phyloP scores from a whole-genome alignment of 1,284 basidiomycete species.

The Apiotrichum akiyoshidainum region DNA sequence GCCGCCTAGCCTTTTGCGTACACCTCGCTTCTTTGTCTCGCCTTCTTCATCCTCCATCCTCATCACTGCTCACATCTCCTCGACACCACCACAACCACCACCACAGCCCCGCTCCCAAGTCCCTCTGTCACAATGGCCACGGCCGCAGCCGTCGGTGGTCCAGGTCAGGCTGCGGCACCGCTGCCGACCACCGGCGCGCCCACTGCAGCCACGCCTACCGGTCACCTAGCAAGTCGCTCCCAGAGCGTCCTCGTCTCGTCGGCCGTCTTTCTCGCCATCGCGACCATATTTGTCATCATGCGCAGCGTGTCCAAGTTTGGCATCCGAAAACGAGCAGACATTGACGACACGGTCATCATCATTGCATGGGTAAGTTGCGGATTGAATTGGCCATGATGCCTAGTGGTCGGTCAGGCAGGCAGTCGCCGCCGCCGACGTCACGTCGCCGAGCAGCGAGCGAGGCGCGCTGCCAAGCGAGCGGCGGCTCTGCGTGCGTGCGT shows the following conservation, averaged over 20 bases:
- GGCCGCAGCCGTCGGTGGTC: too few species aligned
- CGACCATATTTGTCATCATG: constrained; percentile 39
- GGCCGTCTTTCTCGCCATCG: constrained; percentile 36
- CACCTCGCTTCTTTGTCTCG: too few species aligned
- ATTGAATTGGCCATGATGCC: not conserved
- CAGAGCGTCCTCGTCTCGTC: constrained; percentile 38
- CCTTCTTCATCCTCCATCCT: too few species aligned
- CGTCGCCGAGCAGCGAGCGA: not conserved
- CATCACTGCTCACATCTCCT: too few species aligned
- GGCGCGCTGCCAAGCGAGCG: too few species aligned
- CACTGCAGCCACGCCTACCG: not conserved
- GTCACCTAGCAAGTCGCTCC: constrained; percentile 20
- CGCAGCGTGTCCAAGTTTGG: constrained; percentile 45
- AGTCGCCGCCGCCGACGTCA: constrained; percentile 1
- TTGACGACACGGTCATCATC: constrained; percentile 43
- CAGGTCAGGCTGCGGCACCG: too few species aligned
- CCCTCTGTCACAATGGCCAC: too few species aligned
- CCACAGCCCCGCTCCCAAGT: too few species aligned
- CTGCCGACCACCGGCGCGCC: too few species aligned
- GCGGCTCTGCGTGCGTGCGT: not conserved
- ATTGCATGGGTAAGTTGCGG: constrained; percentile 42
- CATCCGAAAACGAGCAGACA: constrained; percentile 35
- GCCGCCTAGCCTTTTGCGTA: too few species aligned
- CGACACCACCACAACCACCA: too few species aligned
- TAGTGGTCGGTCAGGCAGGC: too few species aligned